phyloP scores from a whole-genome alignment of 495 filamentous ascomycete species.

The Xylaria castorea region DNA sequence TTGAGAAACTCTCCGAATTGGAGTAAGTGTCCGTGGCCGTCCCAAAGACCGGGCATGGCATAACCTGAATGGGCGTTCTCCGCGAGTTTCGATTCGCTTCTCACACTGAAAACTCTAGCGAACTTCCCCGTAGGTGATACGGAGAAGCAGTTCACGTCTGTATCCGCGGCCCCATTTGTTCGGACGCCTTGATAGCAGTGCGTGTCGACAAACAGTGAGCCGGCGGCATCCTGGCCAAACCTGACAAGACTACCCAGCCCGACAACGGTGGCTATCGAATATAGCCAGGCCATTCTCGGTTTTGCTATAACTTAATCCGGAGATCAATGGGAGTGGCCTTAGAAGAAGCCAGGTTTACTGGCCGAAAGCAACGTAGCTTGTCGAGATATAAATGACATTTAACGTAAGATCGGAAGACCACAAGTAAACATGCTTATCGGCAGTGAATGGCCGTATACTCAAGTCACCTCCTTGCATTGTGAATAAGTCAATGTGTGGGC shows the following conservation, averaged over 20 bases:
- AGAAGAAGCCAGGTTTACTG: neutral
- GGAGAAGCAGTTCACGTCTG: conserved; percentile 52
- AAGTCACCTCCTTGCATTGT: neutral
- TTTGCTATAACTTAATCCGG: neutral
- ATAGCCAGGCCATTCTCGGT: conserved; percentile 31
- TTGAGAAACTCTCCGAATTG: conserved; percentile 69
- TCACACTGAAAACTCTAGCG: conserved; percentile 38
- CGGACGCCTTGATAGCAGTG: conserved; percentile 52
- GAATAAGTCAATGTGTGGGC: neutral
- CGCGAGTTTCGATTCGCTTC: conserved; percentile 24
- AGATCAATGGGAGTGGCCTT: neutral
- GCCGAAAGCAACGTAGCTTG: neutral
- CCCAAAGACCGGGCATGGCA: conserved; percentile 67
- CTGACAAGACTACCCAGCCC: conserved; percentile 29
- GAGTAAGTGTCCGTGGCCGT: conserved; percentile 68
- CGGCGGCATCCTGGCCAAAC: conserved; percentile 27
- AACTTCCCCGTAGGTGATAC: conserved; percentile 44
- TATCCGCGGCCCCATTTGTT: conserved; percentile 38
- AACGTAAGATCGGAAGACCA: neutral
- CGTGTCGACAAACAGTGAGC: conserved; percentile 37
- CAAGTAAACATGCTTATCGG: neutral
- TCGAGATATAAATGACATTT: neutral
- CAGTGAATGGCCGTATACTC: neutral
- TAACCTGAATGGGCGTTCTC: conserved; percentile 42
- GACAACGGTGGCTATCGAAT: conserved; percentile 27